Evolutionary conservation across 176 grass and related monocot species (phyloP).

Genomic region (Poa annua): DNA sequence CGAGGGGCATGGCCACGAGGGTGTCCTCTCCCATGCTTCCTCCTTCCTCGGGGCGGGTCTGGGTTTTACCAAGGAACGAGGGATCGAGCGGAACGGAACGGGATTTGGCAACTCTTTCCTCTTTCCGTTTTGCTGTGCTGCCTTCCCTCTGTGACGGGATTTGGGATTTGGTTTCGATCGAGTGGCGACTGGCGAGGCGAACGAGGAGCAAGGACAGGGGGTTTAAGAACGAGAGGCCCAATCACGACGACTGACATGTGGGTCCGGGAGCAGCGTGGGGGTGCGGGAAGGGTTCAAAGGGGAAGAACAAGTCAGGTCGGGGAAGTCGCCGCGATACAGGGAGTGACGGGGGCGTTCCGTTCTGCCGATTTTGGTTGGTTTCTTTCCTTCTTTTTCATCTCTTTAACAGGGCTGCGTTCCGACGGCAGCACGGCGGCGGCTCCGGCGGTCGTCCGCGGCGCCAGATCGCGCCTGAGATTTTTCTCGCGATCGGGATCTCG

Average conservation of each 20-base stretch:
- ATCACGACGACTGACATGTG: slow-evolving; percentile 5
- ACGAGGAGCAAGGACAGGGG: neutral
- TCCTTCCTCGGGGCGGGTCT: neutral
- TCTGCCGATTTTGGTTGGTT: slow-evolving; percentile 5
- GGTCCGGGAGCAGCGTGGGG: neutral
- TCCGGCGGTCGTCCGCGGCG: neutral
- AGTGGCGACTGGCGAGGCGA: slow-evolving; percentile 20
- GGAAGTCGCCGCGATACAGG: neutral
- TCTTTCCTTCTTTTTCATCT: slow-evolving; percentile 23
- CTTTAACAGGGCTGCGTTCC: neutral
- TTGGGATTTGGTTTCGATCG: slow-evolving; percentile 33
- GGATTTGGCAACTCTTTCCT: slow-evolving; percentile 15
- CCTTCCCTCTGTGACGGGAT: slow-evolving; percentile 32
- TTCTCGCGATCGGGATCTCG: slow-evolving; percentile 4
- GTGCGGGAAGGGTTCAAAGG: slow-evolving; percentile 34
- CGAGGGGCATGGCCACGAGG: slow-evolving; percentile 54
- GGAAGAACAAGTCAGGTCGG: neutral
- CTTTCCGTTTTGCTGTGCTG: neutral
- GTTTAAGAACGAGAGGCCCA: slow-evolving; percentile 68
- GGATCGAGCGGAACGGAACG: neutral
- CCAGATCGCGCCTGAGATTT: neutral
- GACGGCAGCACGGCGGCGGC: neutral
- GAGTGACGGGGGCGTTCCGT: neutral
- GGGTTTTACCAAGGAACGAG: slow-evolving; percentile 33
- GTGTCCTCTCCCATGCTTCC: slow-evolving; percentile 61